phyloP scores from a whole-genome alignment of 2,329 filamentous ascomycete genomes.

The Fusarium chaquense region DNA sequence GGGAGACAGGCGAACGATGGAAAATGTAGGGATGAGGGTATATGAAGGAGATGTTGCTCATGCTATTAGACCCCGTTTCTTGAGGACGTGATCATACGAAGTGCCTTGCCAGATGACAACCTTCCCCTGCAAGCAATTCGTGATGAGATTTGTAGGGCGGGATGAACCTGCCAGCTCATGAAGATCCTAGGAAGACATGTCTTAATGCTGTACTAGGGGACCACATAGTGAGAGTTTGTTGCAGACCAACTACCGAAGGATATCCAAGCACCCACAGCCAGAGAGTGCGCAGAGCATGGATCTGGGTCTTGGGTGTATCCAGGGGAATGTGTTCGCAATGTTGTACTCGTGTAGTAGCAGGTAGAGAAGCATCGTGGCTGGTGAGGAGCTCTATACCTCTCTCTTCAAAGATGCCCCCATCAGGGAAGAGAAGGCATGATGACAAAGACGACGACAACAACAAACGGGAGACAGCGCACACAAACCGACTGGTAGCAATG shows the following conservation, averaged over 20 bases:
- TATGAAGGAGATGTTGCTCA: conserved; percentile 17
- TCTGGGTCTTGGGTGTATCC: conserved; percentile 17
- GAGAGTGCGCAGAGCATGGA: conserved; percentile 11
- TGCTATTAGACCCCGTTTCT: neutral
- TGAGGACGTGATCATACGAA: conserved; percentile 6
- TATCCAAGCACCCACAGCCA: neutral
- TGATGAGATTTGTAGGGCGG: conserved; percentile 2
- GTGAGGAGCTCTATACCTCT: conserved; percentile 7
- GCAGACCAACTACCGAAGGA: too few species aligned
- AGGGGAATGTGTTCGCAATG: conserved; percentile 5
- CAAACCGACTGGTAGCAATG: neutral
- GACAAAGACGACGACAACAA: neutral
- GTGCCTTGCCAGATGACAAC: neutral
- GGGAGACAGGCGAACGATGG: conserved; percentile 5
- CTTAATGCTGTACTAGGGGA: conserved; percentile 35
- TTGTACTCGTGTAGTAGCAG: conserved; percentile 32
- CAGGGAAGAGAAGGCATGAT: conserved; percentile 4
- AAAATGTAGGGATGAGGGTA: conserved; percentile 18
- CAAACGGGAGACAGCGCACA: neutral
- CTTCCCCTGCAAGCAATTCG: neutral
- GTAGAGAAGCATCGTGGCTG: conserved; percentile 14
- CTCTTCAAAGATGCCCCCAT: neutral
- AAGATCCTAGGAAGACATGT: conserved; percentile 29
- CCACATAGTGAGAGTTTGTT: conserved; percentile 37
- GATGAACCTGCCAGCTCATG: conserved; percentile 9